Conservation (phyloP, 2,329 filamentous ascomycete genomes). For the Penicillium brevicompactum region DNA sequence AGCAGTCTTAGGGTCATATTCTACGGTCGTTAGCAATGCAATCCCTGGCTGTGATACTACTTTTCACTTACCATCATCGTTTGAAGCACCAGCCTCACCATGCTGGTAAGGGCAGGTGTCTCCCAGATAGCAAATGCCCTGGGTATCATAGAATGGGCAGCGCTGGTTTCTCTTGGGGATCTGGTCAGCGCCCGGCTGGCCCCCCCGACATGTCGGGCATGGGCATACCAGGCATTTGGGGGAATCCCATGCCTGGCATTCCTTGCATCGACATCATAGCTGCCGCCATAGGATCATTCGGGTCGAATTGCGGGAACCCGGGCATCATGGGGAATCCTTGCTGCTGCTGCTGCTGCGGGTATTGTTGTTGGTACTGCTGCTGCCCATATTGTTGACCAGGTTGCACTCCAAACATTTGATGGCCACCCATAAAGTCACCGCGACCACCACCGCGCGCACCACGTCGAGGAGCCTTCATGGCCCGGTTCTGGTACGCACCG, state of each 20-base stretch:
- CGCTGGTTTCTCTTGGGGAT: constrained; percentile 38
- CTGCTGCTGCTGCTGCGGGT: constrained; percentile 28
- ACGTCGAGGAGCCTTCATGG: constrained; percentile 49
- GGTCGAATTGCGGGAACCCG: constrained; percentile 56
- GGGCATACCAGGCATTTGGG: constrained; percentile 51
- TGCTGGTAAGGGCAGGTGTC: constrained; percentile 61
- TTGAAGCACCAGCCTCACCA: constrained; percentile 45
- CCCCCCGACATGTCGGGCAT: constrained; percentile 40
- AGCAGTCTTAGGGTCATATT: constrained; percentile 59
- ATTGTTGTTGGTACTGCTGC: constrained; percentile 31
- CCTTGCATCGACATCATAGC: constrained; percentile 56
- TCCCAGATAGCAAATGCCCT: constrained; percentile 60
- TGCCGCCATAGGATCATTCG: constrained; percentile 57
- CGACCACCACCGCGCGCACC: constrained; percentile 44
- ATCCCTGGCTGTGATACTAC: neutral
- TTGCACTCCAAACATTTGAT: constrained; percentile 24
- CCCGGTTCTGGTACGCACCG: constrained; percentile 45
- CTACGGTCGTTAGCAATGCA: constrained; percentile 27
- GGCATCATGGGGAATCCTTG: constrained; percentile 42
- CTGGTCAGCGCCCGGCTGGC: constrained; percentile 30
- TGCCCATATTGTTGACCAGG: constrained; percentile 21
- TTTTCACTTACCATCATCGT: constrained; percentile 37
- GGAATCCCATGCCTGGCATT: constrained; percentile 56
- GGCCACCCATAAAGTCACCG: constrained; percentile 43
- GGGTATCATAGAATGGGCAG: constrained; percentile 61